phyloP scores from a whole-genome alignment of 2,329 filamentous ascomycete genomes.

The Cercospora brassicicola region DNA sequence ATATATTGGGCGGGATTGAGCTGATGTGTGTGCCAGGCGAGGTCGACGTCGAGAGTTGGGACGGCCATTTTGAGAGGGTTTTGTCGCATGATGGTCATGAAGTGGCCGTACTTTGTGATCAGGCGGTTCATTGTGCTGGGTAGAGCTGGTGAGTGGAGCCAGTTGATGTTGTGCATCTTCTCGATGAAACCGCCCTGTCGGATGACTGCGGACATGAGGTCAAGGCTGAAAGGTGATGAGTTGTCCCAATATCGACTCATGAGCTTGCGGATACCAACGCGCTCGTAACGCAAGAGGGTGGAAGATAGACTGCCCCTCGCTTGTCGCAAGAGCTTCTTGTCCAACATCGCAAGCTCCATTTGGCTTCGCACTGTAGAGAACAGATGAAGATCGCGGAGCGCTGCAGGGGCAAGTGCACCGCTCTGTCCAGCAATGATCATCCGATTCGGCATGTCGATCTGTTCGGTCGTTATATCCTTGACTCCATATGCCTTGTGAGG shows the following conservation, averaged over 20 bases:
- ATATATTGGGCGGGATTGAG: conserved; percentile 66
- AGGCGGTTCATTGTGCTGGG: conserved; percentile 64
- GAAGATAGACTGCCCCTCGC: conserved; percentile 32
- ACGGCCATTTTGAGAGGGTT: conserved; percentile 56
- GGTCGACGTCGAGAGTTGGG: conserved; percentile 71
- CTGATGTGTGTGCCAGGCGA: conserved; percentile 81
- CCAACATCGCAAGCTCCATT: conserved; percentile 51
- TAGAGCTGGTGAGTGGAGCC: conserved; percentile 70
- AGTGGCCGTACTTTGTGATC: conserved; percentile 64
- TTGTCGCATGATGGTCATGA: conserved; percentile 59
- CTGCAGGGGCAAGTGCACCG: conserved; percentile 28
- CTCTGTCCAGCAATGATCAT: conserved; percentile 42
- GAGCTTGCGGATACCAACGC: conserved; percentile 61
- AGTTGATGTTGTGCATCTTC: conserved; percentile 76
- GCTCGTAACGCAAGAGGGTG: conserved; percentile 24
- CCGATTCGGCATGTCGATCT: conserved; percentile 30
- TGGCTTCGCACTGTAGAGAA: conserved; percentile 48
- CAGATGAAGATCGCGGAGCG: neutral
- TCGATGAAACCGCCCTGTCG: conserved; percentile 66
- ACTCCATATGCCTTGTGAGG: conserved; percentile 43
- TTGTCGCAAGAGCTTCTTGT: conserved; percentile 42
- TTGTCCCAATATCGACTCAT: conserved; percentile 72
- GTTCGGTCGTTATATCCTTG: conserved; percentile 20
- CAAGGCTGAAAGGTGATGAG: conserved; percentile 62
- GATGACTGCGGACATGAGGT: conserved; percentile 65